Conservation (phyloP, 768 basidiomycete species). For the Hypsizygus marmoreus region DNA sequence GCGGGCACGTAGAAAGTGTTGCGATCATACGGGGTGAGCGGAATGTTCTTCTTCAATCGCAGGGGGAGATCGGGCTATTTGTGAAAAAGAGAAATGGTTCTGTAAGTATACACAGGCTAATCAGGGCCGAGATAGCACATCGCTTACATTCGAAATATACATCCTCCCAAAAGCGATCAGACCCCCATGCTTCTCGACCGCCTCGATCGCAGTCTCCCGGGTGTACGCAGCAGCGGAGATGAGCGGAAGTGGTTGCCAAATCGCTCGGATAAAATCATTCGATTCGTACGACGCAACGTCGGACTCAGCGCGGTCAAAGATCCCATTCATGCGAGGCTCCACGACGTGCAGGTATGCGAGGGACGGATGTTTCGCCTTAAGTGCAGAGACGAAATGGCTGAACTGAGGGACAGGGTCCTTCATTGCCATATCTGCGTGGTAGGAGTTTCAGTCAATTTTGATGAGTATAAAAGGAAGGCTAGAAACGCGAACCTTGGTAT, state of each 20-base stretch:
- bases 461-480: background rate
- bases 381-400: constrained; percentile 42
- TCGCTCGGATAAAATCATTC: constrained; percentile 1
- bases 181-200: background rate
- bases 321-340: constrained; percentile 1
- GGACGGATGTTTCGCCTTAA: constrained; percentile 40
- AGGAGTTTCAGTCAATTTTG: constrained; percentile 17
- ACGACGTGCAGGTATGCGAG: no score
- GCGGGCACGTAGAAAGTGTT: no score
- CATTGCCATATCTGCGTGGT: constrained; percentile 47
- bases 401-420: constrained; percentile 55
- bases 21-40: no score
- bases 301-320: background rate
- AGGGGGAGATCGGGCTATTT: no score
- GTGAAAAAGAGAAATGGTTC: no score
- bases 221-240: constrained; percentile 2
- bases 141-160: constrained; percentile 5
- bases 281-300: background rate
- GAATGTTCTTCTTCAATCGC: no score
- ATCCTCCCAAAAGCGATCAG: constrained; percentile 1
- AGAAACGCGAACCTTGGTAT: constrained; percentile 35
- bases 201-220: background rate
- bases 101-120: no score
- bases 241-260: constrained; percentile 5
- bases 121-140: no score